phyloP scores from a whole-genome alignment of 192 early-diverging fungal species.

The Thamnidium elegans region DNA sequence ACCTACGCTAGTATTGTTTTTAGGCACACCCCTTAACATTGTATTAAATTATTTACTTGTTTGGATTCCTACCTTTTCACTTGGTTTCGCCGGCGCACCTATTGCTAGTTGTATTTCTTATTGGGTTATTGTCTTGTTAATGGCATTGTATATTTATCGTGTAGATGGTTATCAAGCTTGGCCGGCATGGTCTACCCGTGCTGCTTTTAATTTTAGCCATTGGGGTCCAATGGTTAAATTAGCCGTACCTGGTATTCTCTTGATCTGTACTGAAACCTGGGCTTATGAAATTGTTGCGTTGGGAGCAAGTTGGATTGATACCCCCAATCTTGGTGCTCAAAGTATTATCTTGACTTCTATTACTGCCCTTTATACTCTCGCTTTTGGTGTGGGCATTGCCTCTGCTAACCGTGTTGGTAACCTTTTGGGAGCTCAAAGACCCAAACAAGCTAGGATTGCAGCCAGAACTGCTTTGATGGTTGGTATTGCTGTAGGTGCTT shows the following conservation, averaged over 20 bases:
- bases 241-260: constrained; percentile 71
- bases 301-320: constrained; percentile 60
- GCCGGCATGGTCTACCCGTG: constrained; percentile 64
- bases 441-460: constrained; percentile 51
- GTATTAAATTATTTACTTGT: constrained; percentile 68
- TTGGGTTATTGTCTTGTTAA: constrained; percentile 54
- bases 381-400: constrained; percentile 55
- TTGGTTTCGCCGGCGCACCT: constrained; percentile 72
- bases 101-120: constrained; percentile 64
- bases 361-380: constrained; percentile 48
- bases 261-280: constrained; percentile 69
- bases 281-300: constrained; percentile 72
- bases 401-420: constrained; percentile 56
- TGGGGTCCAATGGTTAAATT: constrained; percentile 57
- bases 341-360: constrained; percentile 54
- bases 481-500: constrained; percentile 43
- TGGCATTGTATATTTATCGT: constrained; percentile 51
- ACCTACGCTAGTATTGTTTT: constrained; percentile 61
- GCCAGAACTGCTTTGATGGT: constrained; percentile 48
- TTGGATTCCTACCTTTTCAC: constrained; percentile 40
- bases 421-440: constrained; percentile 52
- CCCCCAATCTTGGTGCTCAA: constrained; percentile 54
- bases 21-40: constrained; percentile 61
- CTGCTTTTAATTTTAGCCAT: constrained; percentile 38
- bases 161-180: constrained; percentile 57